Conservation (phyloP, 2,329 filamentous ascomycete genomes). For the Cladosporium sphaerospermum region DNA sequence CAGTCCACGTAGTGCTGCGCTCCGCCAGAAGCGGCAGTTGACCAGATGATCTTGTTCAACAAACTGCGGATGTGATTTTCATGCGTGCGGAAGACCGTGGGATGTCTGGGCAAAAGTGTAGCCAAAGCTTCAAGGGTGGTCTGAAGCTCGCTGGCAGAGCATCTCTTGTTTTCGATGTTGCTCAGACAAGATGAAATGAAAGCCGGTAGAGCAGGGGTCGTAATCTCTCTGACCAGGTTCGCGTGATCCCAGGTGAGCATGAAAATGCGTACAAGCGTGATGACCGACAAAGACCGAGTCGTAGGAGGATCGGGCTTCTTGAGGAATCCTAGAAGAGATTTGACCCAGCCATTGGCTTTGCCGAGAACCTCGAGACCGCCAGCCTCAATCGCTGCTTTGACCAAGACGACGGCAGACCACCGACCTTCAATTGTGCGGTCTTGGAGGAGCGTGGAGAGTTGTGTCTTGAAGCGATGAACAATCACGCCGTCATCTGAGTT, state of each 20-base stretch:
- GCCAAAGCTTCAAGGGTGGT: constrained; percentile 66
- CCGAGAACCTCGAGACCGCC: constrained; percentile 79
- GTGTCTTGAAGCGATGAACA: constrained; percentile 74
- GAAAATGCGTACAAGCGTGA: constrained; percentile 78
- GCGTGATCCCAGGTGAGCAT: constrained; percentile 73
- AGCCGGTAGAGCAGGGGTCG: constrained; percentile 69
- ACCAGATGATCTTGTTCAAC: constrained; percentile 20
- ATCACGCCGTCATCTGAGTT: constrained; percentile 61
- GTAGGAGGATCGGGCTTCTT: constrained; percentile 72
- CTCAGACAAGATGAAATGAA: constrained; percentile 70
- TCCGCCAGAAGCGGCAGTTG: constrained; percentile 33
- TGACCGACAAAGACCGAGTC: constrained; percentile 69
- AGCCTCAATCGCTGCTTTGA: constrained; percentile 75
- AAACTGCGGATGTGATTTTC: constrained; percentile 52
- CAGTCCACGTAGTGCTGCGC: constrained; percentile 16
- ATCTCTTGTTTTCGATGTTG: constrained; percentile 43
- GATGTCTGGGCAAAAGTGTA: constrained; percentile 69
- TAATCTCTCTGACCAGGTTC: constrained; percentile 79
- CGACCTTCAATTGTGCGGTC: constrained; percentile 68
- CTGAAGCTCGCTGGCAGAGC: constrained; percentile 42
- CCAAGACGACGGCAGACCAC: constrained; percentile 69
- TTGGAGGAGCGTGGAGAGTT: constrained; percentile 69
- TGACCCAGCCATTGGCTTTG: constrained; percentile 68
- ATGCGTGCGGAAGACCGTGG: constrained; percentile 75
- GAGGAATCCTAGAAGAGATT: constrained; percentile 66